Conservation (phyloP, 768 basidiomycete species). For the Xanthoconium stramineum region DNA sequence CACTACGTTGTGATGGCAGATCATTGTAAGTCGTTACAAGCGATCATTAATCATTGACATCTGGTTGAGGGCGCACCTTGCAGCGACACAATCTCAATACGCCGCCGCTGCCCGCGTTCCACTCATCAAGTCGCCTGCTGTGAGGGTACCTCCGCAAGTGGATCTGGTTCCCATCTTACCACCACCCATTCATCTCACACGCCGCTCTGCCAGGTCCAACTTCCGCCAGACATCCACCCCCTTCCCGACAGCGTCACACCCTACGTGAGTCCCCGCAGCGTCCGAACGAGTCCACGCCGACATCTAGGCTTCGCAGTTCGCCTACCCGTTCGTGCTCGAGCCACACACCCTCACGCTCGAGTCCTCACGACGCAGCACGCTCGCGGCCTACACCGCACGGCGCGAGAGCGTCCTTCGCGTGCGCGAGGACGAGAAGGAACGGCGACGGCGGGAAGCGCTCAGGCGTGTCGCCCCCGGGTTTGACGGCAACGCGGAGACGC, state of each 20-base stretch:
- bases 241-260: conserved; percentile 86
- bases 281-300: conserved; percentile 1
- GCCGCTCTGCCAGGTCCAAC: conserved; percentile 60
- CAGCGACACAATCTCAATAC: conserved; percentile 60
- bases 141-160: conserved; percentile 82
- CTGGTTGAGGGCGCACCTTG: background rate
- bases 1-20: conserved; percentile 14
- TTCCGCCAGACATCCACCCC: conserved; percentile 92
- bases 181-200: background rate
- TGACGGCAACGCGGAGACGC: conserved; percentile 52
- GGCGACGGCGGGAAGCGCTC: conserved; percentile 59
- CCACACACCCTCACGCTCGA: conserved; percentile 77
- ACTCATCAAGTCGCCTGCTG: conserved; percentile 87
- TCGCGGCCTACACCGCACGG: conserved; percentile 61
- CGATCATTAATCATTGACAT: background rate
- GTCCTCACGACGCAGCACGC: conserved; percentile 63
- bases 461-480: conserved; percentile 82
- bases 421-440: conserved; percentile 77
- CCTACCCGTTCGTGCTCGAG: conserved; percentile 94
- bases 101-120: conserved; percentile 73
- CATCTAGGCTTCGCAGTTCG: conserved; percentile 59
- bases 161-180: conserved; percentile 11
- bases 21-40: conserved; percentile 16
- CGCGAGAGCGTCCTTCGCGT: conserved; percentile 68
- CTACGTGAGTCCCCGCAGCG: conserved; percentile 56